These are phyloP conservation scores for Colletotrichum sp. DNA, from an alignment of 2,329 filamentous ascomycete genomes.

Conservation along the genomic window DNA sequence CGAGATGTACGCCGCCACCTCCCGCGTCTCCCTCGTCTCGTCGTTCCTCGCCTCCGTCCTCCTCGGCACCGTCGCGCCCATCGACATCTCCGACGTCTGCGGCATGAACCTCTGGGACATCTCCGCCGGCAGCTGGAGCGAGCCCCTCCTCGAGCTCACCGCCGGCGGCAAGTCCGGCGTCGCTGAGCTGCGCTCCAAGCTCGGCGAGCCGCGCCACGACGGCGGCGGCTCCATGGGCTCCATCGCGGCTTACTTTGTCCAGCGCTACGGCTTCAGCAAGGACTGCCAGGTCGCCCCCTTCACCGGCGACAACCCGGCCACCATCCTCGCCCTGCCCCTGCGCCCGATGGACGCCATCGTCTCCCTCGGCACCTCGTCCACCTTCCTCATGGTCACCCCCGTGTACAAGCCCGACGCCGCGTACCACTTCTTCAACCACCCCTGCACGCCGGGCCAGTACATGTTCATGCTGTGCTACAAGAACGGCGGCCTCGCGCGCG, in stretches of 20 bases:
- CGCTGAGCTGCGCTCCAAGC: constrained; percentile 72
- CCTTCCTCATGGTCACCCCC: constrained; percentile 97
- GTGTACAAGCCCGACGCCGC: constrained; percentile 86
- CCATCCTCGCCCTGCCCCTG: constrained; percentile 88
- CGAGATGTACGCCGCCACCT: constrained; percentile 78
- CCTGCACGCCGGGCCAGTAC: constrained; percentile 86
- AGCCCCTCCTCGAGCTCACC: constrained; percentile 75
- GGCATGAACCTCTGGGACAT: constrained; percentile 99
- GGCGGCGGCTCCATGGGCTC: constrained; percentile 79
- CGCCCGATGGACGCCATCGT: constrained; percentile 92
- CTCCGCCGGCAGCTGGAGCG: constrained; percentile 72
- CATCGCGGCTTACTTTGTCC: constrained; percentile 79
- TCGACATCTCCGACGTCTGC: constrained; percentile 93
- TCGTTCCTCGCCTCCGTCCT: constrained; percentile 94
- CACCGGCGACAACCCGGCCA: constrained; percentile 95
- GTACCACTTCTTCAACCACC: constrained; percentile 99
- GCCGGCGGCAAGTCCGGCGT: constrained; percentile 65
- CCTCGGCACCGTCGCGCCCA: constrained; percentile 81
- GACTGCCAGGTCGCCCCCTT: constrained; percentile 83
- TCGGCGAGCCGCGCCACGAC: constrained; percentile 80
- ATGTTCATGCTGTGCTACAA: constrained; percentile 99
- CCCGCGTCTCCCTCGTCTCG: constrained; percentile 90
- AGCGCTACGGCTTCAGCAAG: constrained; percentile 76
- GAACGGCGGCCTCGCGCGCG: constrained; percentile 92
- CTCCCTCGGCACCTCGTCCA: constrained; percentile 92